phyloP scores from a whole-genome alignment of 108 stramenopile species.

The Chaetoceros muelleri region DNA sequence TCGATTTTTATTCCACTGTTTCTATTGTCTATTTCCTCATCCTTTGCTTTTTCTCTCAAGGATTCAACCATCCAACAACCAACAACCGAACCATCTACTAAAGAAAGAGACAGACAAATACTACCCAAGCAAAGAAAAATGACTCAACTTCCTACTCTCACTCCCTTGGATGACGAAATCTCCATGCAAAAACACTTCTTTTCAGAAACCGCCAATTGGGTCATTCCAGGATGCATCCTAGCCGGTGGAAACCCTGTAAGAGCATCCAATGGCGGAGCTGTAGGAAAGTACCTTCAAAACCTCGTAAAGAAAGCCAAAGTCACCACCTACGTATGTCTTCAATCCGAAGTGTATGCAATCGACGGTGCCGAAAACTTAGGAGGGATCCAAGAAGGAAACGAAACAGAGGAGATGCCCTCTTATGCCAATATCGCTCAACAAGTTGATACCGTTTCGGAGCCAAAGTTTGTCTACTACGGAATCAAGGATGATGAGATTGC shows the following conservation, averaged over 20 bases:
- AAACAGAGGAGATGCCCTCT: slow-evolving; percentile 3
- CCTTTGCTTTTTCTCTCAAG: too few relatives aligned
- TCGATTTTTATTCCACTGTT: too few relatives aligned
- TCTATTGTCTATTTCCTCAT: too few relatives aligned
- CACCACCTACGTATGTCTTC: not conserved
- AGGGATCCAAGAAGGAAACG: not conserved
- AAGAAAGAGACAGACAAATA: too few relatives aligned
- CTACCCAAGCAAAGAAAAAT: too few relatives aligned
- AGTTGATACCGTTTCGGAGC: not conserved
- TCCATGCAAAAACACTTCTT: slow-evolving; percentile 2
- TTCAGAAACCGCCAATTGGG: not conserved
- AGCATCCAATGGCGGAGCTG: not conserved
- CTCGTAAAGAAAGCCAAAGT: not conserved
- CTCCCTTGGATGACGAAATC: not conserved
- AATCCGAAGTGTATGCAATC: not conserved
- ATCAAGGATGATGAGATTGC: slow-evolving; percentile 6
- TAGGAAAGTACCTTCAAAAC: not conserved
- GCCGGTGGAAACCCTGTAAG: not conserved
- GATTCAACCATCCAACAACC: too few relatives aligned
- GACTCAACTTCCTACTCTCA: slow-evolving; percentile 1
- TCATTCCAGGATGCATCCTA: not conserved
- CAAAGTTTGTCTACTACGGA: slow-evolving; percentile 16
- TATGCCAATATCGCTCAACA: slow-evolving; percentile 1
- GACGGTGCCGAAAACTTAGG: not conserved
- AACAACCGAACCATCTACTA: too few relatives aligned